A percentile compares a stretch with the other conserved stretches of the same genome.
Evolutionary conservation across 371 early-diverging fungal species (phyloP).

Genomic region (Aphelidium insulamus): DNA sequence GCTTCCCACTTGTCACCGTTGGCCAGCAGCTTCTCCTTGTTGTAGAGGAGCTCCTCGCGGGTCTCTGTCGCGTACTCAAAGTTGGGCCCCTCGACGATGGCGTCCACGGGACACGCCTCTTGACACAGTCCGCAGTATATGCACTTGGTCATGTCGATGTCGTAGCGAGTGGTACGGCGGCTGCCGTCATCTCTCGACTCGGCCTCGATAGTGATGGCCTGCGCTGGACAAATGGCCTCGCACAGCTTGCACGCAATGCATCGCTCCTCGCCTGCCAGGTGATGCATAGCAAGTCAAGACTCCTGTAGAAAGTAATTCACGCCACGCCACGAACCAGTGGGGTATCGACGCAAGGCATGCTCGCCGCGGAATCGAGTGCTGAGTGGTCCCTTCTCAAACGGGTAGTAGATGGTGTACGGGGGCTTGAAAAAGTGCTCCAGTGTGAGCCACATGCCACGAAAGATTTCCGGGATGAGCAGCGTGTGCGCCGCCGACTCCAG

Average conservation of each 20-base stretch:
- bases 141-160: constrained; percentile 97
- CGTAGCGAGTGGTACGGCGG: constrained; percentile 89
- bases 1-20: constrained; percentile 98
- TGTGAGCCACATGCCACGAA: constrained; percentile 79
- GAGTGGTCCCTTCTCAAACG: constrained; percentile 83
- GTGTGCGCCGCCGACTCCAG: constrained; percentile 59
- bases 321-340: constrained; percentile 36
- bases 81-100: constrained; percentile 93
- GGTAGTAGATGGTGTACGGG: constrained; percentile 90
- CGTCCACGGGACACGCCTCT: constrained; percentile 88
- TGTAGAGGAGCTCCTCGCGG: constrained; percentile 84
- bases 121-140: constrained; percentile 95
- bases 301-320: background rate
- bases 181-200: constrained; percentile 89
- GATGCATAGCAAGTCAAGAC: background rate
- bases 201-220: constrained; percentile 97
- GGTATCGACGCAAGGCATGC: constrained; percentile 87
- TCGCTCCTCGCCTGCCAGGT: constrained; percentile 65
- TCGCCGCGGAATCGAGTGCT: constrained; percentile 91
- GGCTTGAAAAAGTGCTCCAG: constrained; percentile 83
- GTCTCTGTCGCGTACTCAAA: constrained; percentile 93
- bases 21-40: constrained; percentile 89
- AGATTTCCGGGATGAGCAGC: constrained; percentile 71
- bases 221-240: constrained; percentile 93
- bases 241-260: constrained; percentile 96